phyloP scores from a whole-genome alignment of 495 filamentous ascomycete species.

The Penicillium subrubescens region DNA sequence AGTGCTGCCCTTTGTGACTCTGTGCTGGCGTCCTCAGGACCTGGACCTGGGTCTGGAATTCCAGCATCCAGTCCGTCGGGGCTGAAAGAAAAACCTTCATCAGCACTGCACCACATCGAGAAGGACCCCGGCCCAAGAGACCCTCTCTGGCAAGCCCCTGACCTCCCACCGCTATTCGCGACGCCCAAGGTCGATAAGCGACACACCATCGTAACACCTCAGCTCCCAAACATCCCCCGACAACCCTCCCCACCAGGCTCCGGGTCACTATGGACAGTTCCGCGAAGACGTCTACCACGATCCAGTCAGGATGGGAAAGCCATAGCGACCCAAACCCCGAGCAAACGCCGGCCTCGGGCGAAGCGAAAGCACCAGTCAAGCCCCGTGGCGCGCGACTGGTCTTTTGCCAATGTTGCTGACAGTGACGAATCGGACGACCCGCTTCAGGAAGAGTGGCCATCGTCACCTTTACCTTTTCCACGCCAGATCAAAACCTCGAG shows the following conservation, averaged over 20 bases:
- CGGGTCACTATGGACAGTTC: slow-evolving; percentile 44
- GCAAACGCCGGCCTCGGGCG: slow-evolving; percentile 22
- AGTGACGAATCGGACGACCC: slow-evolving; percentile 51
- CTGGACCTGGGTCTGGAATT: neutral
- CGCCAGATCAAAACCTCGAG: neutral
- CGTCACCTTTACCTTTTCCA: slow-evolving; percentile 36
- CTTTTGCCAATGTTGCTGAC: slow-evolving; percentile 41
- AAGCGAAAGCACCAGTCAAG: slow-evolving; percentile 39
- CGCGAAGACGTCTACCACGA: slow-evolving; percentile 26
- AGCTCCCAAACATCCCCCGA: slow-evolving; percentile 18
- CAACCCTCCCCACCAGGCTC: slow-evolving; percentile 39
- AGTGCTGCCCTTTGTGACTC: slow-evolving; percentile 31
- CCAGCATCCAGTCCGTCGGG: neutral
- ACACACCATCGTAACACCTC: slow-evolving; percentile 17
- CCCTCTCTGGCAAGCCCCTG: slow-evolving; percentile 44
- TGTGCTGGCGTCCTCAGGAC: slow-evolving; percentile 13
- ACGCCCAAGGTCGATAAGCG: slow-evolving; percentile 34
- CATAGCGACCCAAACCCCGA: slow-evolving; percentile 26
- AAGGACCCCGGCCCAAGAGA: slow-evolving; percentile 15
- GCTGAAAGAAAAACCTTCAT: slow-evolving; percentile 2
- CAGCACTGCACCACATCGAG: slow-evolving; percentile 2
- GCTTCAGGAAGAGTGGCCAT: slow-evolving; percentile 41
- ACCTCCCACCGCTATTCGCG: slow-evolving; percentile 36
- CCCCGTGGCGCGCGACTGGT: slow-evolving; percentile 46
- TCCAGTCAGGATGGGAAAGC: slow-evolving; percentile 22